Evolutionary conservation across 129 eudicot genomes (phyloP).

Genomic region (Artemisia argyi): DNA sequence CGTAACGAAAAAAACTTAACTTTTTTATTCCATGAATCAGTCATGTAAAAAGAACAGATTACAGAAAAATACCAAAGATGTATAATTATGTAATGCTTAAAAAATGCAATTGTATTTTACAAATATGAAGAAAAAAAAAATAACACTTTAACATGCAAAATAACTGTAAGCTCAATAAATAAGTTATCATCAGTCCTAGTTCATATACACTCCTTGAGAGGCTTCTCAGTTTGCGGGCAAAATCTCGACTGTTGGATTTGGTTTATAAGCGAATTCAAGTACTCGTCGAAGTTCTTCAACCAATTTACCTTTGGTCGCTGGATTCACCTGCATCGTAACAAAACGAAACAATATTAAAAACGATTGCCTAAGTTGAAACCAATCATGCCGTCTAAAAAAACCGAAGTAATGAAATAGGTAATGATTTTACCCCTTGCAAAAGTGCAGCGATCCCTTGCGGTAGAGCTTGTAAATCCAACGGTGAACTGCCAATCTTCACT

Average conservation of each 20-base stretch:
- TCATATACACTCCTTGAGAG: constrained; percentile 30
- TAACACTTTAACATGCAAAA: neutral
- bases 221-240: constrained; percentile 13
- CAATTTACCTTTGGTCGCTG: constrained; percentile 44
- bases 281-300: constrained; percentile 57
- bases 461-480: constrained; percentile 66
- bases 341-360: neutral
- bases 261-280: constrained; percentile 18
- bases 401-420: neutral
- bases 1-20: neutral
- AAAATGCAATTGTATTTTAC: neutral
- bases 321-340: constrained; percentile 63
- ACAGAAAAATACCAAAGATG: too few relatives aligned
- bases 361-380: neutral
- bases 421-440: constrained; percentile 52
- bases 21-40: neutral
- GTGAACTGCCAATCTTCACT: constrained; percentile 50
- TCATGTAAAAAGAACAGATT: neutral
- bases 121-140: neutral
- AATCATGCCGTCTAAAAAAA: neutral
- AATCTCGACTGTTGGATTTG: neutral
- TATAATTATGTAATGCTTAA: too few relatives aligned
- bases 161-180: neutral
- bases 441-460: constrained; percentile 79
- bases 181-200: neutral